phyloP scores from a whole-genome alignment of 441 rosid species.

The Brassica balearica region DNA sequence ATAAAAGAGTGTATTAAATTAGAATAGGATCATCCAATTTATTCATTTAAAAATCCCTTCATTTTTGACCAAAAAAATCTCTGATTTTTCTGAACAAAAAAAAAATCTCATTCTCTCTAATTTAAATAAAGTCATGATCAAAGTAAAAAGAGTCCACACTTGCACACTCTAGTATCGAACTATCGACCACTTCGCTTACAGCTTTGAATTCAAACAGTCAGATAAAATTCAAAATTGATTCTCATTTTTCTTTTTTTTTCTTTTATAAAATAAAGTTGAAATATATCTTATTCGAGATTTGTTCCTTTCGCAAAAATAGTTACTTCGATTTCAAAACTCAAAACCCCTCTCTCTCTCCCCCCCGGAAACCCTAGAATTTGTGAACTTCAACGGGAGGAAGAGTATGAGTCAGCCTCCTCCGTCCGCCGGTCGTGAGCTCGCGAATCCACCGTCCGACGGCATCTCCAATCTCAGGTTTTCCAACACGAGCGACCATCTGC shows the following conservation, averaged over 20 bases:
- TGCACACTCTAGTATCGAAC: neutral
- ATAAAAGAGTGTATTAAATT: too few species aligned
- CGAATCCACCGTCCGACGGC: slow-evolving; percentile 83
- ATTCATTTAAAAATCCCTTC: neutral
- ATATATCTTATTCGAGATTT: slow-evolving; percentile 3
- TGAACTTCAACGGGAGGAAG: slow-evolving; percentile 14
- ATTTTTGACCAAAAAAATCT: neutral
- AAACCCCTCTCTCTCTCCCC: slow-evolving; percentile 36
- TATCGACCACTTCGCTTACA: slow-evolving; percentile 9
- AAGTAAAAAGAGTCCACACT: neutral
- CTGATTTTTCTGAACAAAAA: neutral
- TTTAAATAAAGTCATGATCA: neutral
- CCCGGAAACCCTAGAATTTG: slow-evolving; percentile 42
- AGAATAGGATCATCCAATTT: neutral
- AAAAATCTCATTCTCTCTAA: neutral
- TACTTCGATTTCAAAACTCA: slow-evolving; percentile 4
- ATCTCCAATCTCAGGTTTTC: slow-evolving; percentile 96
- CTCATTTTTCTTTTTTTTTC: neutral
- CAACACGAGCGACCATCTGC: slow-evolving; percentile 92
- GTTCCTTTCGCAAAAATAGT: neutral
- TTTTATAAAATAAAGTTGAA: neutral
- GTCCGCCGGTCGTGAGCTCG: slow-evolving; percentile 83
- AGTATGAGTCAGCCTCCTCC: slow-evolving; percentile 61
- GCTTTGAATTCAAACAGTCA: slow-evolving; percentile 19
- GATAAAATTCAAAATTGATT: neutral